Conservation (phyloP, 2,329 filamentous ascomycete genomes). For the Cryphonectria parasitica region DNA sequence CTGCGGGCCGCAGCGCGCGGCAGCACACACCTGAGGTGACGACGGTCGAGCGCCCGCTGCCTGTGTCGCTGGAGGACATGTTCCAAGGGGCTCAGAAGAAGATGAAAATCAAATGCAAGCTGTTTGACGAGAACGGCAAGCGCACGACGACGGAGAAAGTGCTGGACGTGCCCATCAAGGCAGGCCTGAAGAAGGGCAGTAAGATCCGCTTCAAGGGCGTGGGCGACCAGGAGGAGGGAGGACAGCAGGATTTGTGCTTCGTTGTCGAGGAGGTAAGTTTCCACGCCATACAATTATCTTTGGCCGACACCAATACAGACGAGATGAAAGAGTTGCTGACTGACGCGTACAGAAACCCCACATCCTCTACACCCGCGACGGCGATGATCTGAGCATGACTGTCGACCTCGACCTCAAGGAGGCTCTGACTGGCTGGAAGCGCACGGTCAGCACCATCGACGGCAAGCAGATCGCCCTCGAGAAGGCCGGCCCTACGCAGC, state of each 20-base stretch:
- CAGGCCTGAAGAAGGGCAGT: constrained; percentile 91
- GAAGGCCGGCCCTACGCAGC: constrained; percentile 82
- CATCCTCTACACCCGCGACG: constrained; percentile 80
- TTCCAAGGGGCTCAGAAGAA: constrained; percentile 90
- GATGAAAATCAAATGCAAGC: constrained; percentile 98
- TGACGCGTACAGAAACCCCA: constrained; percentile 74
- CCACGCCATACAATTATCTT: background rate
- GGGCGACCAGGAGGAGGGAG: constrained; percentile 96
- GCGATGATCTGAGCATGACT: constrained; percentile 80
- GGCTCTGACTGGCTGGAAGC: constrained; percentile 89
- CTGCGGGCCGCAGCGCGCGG: constrained; percentile 36
- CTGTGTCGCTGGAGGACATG: constrained; percentile 84
- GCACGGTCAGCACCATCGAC: constrained; percentile 92
- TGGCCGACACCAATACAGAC: background rate
- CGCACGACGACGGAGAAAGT: constrained; percentile 86
- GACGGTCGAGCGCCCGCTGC: constrained; percentile 83
- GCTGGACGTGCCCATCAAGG: constrained; percentile 92
- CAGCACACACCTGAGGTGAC: constrained; percentile 81
- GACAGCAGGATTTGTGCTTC: constrained; percentile 93
- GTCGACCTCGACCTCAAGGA: constrained; percentile 90
- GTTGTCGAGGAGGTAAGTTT: constrained; percentile 85
- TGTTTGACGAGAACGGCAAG: constrained; percentile 84
- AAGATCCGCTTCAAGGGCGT: constrained; percentile 99
- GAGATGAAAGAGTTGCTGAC: constrained; percentile 43
- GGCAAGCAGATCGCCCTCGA: constrained; percentile 81